Percentiles rank a stretch among this genome's conserved stretches.
Conservation (phyloP, 2,329 filamentous ascomycete genomes). For the Aspergillus quadricinctus region DNA sequence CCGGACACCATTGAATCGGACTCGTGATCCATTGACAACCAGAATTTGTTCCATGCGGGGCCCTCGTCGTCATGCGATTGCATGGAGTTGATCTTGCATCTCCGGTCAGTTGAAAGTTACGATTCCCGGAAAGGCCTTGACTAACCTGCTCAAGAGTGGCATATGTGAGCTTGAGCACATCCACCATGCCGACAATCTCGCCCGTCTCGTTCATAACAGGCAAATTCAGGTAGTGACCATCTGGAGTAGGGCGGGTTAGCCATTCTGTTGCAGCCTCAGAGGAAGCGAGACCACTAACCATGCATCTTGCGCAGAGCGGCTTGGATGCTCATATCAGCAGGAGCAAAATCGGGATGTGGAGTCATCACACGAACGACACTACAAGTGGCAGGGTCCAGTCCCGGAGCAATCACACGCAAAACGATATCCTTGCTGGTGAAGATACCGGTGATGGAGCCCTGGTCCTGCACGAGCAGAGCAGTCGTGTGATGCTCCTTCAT, state of each 20-base stretch:
- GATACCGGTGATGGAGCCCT: slow-evolving; percentile 95
- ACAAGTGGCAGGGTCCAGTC: slow-evolving; percentile 88
- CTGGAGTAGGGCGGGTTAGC: slow-evolving; percentile 43
- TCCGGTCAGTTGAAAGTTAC: slow-evolving; percentile 1
- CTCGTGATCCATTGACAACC: slow-evolving; percentile 91
- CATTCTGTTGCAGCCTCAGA: background rate
- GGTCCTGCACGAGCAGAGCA: slow-evolving; percentile 90
- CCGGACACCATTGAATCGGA: slow-evolving; percentile 96
- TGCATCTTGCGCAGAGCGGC: slow-evolving; percentile 98
- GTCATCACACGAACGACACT: slow-evolving; percentile 99
- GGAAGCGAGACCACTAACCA: slow-evolving; percentile 54
- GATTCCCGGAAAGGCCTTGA: slow-evolving; percentile 1
- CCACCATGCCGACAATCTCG: slow-evolving; percentile 99
- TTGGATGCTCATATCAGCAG: slow-evolving; percentile 98
- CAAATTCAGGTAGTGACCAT: slow-evolving; percentile 96
- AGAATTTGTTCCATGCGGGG: slow-evolving; percentile 99
- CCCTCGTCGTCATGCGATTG: slow-evolving; percentile 82
- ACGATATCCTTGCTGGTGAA: slow-evolving; percentile 99
- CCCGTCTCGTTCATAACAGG: slow-evolving; percentile 97
- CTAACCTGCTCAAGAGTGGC: slow-evolving; percentile 90
- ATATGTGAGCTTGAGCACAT: slow-evolving; percentile 96
- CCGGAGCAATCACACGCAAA: slow-evolving; percentile 92
- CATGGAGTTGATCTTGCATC: slow-evolving; percentile 77
- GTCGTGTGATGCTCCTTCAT: slow-evolving; percentile 99
- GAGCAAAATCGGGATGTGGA: slow-evolving; percentile 96